A percentile compares a stretch with the other conserved stretches of the same genome.
phyloP scores from a whole-genome alignment of 2,329 filamentous ascomycete genomes.

The Dissoconium aciculare region DNA sequence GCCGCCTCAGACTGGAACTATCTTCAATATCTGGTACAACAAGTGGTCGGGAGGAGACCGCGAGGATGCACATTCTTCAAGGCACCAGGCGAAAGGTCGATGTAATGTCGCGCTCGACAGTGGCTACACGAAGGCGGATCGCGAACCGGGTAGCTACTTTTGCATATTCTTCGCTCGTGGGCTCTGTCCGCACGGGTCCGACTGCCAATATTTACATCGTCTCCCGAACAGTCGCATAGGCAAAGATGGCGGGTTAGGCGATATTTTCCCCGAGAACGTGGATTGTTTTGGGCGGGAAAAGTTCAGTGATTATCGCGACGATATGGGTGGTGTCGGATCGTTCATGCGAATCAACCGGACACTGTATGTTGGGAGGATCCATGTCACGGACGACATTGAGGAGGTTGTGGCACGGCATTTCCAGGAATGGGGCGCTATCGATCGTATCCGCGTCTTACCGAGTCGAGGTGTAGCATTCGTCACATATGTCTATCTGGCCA shows the following conservation, averaged over 20 bases:
- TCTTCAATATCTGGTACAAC: constrained; percentile 99
- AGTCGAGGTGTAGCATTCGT: constrained; percentile 84
- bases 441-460: constrained; percentile 74
- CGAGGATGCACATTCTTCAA: constrained; percentile 76
- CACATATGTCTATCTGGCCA: constrained; percentile 82
- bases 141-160: constrained; percentile 56
- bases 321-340: constrained; percentile 92
- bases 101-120: constrained; percentile 65
- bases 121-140: constrained; percentile 37
- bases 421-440: constrained; percentile 88
- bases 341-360: constrained; percentile 92
- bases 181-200: constrained; percentile 66
- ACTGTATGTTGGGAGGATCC: constrained; percentile 82
- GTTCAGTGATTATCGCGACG: constrained; percentile 81
- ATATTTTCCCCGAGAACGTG: constrained; percentile 83
- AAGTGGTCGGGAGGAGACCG: constrained; percentile 95
- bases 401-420: constrained; percentile 92
- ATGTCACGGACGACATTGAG: constrained; percentile 93
- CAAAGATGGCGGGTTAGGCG: constrained; percentile 44
- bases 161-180: constrained; percentile 86
- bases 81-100: constrained; percentile 66
- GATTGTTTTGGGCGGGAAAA: constrained; percentile 94
- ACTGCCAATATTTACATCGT: constrained; percentile 88
- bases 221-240: constrained; percentile 45
- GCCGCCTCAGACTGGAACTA: constrained; percentile 81